Conservation (phyloP, 305 asterid species). For the Petunia hybrid region DNA sequence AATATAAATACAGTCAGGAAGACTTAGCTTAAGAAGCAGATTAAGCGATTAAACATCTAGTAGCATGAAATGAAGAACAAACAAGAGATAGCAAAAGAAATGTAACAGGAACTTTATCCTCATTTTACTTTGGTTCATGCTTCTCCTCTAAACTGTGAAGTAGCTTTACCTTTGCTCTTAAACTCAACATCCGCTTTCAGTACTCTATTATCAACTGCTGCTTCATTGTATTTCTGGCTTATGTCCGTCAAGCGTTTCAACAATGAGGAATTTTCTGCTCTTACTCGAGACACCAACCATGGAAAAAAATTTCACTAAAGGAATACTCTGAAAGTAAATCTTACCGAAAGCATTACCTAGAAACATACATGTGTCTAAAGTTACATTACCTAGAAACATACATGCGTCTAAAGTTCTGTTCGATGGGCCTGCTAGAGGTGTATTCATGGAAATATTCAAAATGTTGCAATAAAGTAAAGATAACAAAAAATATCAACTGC, state of each 20-base stretch:
- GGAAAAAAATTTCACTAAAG: slow-evolving; percentile 1
- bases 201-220: slow-evolving; percentile 80
- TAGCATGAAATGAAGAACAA: too few relatives aligned
- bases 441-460: too few relatives aligned
- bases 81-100: too few relatives aligned
- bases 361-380: slow-evolving; percentile 59
- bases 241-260: slow-evolving; percentile 73
- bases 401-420: slow-evolving; percentile 56
- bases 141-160: background rate
- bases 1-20: too few relatives aligned
- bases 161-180: slow-evolving; percentile 70
- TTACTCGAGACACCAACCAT: slow-evolving; percentile 64
- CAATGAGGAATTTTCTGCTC: slow-evolving; percentile 72
- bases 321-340: slow-evolving; percentile 19
- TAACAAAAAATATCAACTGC: too few relatives aligned
- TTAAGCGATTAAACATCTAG: too few relatives aligned
- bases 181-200: slow-evolving; percentile 82
- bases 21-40: too few relatives aligned
- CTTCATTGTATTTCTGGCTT: slow-evolving; percentile 78
- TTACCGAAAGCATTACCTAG: slow-evolving; percentile 16
- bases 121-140: slow-evolving; percentile 9
- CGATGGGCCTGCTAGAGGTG: slow-evolving; percentile 68
- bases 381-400: too few relatives aligned
- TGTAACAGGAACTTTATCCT: slow-evolving; percentile 23
- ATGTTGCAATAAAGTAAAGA: too few relatives aligned